Evolutionary conservation across 2,329 filamentous ascomycete species (phyloP), one percentile per base, ranked within the genome.

Genomic region (Hypoxylon sp.): DNA sequence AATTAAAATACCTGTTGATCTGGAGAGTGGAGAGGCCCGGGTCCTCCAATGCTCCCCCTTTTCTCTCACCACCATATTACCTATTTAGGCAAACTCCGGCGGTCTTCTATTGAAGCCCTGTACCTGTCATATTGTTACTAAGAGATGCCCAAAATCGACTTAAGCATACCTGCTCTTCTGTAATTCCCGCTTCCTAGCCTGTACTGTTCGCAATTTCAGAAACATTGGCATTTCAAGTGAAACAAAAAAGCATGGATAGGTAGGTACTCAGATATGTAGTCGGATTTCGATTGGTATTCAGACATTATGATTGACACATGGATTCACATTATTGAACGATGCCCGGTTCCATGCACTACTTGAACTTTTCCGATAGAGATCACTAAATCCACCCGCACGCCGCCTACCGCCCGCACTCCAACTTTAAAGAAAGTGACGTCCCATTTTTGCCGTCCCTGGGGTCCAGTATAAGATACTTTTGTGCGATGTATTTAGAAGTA

Each of bases 271-370:
- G 28, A 22, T 14, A 45, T 30, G 48, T 51, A 59, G 46, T 50
- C 44, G 58, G 46, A 60, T 36, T 57, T 42, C 42, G 32, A 64
- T 68, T 70, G 67, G 60, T 73, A 73, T 73, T 71, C 65, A 73
- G 69, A 72, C 70, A 74, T 74, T 73, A 73, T 65, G 64, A 68
- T 72, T 68, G 66, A 67, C 65, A 72, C 54, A 67, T 71, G 52
- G 59, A 51, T 60, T 65, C 54, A 64, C 67, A 70, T 71, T 68
- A 73, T 70, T 64, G 58, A 50, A 50, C 55, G 57, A 65, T 61
- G 57, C 58, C 59, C 45, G 26, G 55, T 57, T 6, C 51, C 61
- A 64, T 54, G 61, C 49, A 18, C 49, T 26, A 7, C 11, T 38
- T 42, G 36, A 53, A 33, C 40, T 57, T 60, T 57, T 63, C 50